A percentile compares a stretch with the other conserved stretches of the same genome.
These are phyloP conservation scores for Umbelopsis sp. DNA, from an alignment of 371 early-diverging fungal genomes.

Conservation along the genomic window DNA sequence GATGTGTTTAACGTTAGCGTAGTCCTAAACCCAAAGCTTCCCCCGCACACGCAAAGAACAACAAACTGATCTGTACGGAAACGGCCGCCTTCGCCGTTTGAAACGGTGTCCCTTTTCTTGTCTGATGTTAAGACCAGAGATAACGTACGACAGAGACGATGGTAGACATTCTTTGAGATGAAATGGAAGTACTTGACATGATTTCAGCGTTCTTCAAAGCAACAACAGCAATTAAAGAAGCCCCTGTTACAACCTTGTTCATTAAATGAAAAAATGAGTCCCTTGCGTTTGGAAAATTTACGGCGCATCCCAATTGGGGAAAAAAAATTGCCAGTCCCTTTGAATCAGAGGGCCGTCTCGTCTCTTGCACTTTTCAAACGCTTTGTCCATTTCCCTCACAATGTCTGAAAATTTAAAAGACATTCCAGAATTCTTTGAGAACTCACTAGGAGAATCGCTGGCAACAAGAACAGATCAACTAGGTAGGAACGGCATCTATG, in stretches of 20 bases:
- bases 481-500: constrained; percentile 58
- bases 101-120: too few relatives aligned
- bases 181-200: too few relatives aligned
- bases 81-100: too few relatives aligned
- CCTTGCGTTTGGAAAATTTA: background rate
- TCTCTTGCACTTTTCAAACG: background rate
- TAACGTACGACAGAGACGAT: too few relatives aligned
- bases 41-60: too few relatives aligned
- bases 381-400: background rate
- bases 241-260: background rate
- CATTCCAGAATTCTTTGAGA: constrained; percentile 94
- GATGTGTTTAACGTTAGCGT: too few relatives aligned
- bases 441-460: constrained; percentile 84
- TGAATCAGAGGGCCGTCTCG: background rate
- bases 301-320: background rate
- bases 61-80: too few relatives aligned
- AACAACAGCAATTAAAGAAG: too few relatives aligned
- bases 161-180: too few relatives aligned
- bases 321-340: constrained; percentile 18
- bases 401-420: constrained; percentile 69
- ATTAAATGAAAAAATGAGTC: background rate
- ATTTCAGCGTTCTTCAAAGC: too few relatives aligned
- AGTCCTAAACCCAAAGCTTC: too few relatives aligned
- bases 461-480: constrained; percentile 86
- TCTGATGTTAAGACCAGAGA: too few relatives aligned